Evolutionary conservation across 2,329 filamentous ascomycete species (phyloP).

Genomic region (Fusarium sambucinum): DNA sequence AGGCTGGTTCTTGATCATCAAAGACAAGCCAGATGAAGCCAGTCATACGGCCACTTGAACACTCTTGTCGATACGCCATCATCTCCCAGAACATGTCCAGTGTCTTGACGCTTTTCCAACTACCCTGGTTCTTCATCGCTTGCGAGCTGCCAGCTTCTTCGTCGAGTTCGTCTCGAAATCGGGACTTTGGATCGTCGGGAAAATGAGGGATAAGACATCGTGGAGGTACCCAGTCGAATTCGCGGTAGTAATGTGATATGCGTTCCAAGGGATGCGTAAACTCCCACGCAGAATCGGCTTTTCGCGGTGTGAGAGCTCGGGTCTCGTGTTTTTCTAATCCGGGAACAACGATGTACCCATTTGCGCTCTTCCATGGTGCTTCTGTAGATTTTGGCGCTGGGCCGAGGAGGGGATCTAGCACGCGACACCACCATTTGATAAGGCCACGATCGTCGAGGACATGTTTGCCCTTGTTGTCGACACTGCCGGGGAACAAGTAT

Average conservation of each 20-base stretch:
- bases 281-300: constrained; percentile 67
- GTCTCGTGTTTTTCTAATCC: constrained; percentile 87
- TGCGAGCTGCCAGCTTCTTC: constrained; percentile 76
- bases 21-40: constrained; percentile 96
- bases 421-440: constrained; percentile 95
- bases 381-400: constrained; percentile 54
- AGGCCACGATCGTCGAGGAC: constrained; percentile 90
- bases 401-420: constrained; percentile 80
- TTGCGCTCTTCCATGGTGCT: constrained; percentile 61
- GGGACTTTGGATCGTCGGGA: constrained; percentile 93
- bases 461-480: constrained; percentile 87
- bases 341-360: constrained; percentile 87
- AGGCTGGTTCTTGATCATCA: constrained; percentile 61
- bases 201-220: constrained; percentile 90
- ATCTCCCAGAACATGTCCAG: constrained; percentile 98
- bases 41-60: constrained; percentile 89
- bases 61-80: constrained; percentile 97
- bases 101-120: constrained; percentile 86
- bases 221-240: constrained; percentile 73
- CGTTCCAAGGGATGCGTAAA: constrained; percentile 77
- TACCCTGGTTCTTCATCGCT: constrained; percentile 67
- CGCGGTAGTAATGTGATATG: constrained; percentile 71
- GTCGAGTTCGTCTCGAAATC: constrained; percentile 90
- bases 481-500: constrained; percentile 93
- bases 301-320: constrained; percentile 78